phyloP scores from a whole-genome alignment of 2,329 filamentous ascomycete species.

The Alternaria sp. region DNA sequence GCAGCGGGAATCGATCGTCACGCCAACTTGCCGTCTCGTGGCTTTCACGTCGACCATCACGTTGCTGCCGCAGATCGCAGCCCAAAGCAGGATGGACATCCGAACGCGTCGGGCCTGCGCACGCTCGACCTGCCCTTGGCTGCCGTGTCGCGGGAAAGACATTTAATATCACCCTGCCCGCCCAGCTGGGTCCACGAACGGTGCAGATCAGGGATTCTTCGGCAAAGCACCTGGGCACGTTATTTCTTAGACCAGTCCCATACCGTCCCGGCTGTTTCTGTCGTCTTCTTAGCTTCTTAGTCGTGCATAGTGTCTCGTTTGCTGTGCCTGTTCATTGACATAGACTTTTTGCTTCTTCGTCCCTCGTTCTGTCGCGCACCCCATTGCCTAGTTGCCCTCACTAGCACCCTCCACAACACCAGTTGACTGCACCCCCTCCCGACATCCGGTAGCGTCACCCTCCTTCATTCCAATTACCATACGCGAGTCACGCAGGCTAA shows the following conservation, averaged over 20 bases:
- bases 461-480: slow-evolving; percentile 4
- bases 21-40: slow-evolving; percentile 16
- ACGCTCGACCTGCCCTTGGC: slow-evolving; percentile 13
- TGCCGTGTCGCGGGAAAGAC: slow-evolving; percentile 13
- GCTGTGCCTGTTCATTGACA: background rate
- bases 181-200: slow-evolving; percentile 12
- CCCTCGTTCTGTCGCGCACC: slow-evolving; percentile 9
- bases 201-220: slow-evolving; percentile 19
- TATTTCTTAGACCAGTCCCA: slow-evolving; percentile 16
- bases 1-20: slow-evolving; percentile 17
- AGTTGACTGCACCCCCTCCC: slow-evolving; percentile 16
- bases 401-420: slow-evolving; percentile 2
- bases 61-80: slow-evolving; percentile 11
- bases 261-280: slow-evolving; percentile 5
- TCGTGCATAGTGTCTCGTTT: slow-evolving; percentile 3
- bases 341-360: slow-evolving; percentile 12
- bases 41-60: background rate
- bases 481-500: slow-evolving; percentile 9
- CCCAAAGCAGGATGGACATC: slow-evolving; percentile 3
- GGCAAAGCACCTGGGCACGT: slow-evolving; percentile 12
- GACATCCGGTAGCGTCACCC: slow-evolving; percentile 18
- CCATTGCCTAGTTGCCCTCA: background rate
- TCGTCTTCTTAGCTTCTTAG: background rate
- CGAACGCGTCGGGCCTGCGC: background rate
- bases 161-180: slow-evolving; percentile 12